Evolutionary conservation across 345 rosid species (phyloP).

Genomic region (Diplotaxis tenuifolia): DNA sequence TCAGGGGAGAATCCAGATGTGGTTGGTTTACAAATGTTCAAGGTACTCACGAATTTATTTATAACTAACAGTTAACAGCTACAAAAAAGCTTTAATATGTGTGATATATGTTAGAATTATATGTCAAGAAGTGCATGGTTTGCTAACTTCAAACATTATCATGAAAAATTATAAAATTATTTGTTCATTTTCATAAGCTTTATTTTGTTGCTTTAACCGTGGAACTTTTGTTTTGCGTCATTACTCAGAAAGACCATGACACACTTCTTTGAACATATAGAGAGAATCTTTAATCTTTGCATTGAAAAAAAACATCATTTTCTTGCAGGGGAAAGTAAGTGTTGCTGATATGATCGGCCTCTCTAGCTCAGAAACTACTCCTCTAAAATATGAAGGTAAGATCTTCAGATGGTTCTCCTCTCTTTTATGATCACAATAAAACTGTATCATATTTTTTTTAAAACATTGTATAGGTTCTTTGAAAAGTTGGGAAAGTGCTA

Average conservation of each 20-base stretch:
- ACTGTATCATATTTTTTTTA: too few relatives aligned
- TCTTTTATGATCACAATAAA: not conserved
- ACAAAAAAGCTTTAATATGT: not conserved
- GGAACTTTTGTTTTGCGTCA: not conserved
- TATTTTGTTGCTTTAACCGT: not conserved
- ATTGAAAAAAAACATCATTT: conserved; percentile 8
- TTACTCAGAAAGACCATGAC: not conserved
- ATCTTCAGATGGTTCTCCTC: not conserved
- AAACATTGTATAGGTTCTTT: too few relatives aligned
- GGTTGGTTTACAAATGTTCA: conserved; percentile 59
- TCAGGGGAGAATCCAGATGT: conserved; percentile 74
- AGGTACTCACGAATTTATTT: too few relatives aligned
- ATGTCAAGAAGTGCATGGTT: not conserved
- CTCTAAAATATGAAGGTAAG: conserved; percentile 72
- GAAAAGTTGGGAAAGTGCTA: conserved; percentile 81
- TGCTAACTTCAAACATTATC: not conserved
- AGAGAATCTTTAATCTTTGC: conserved; percentile 6
- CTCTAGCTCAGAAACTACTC: conserved; percentile 61
- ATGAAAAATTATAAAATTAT: not conserved
- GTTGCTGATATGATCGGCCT: conserved; percentile 86
- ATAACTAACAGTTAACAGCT: not conserved
- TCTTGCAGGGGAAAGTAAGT: conserved; percentile 77
- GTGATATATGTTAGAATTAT: not conserved
- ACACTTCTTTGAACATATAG: not conserved
- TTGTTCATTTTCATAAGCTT: not conserved